Evolutionary conservation across 495 filamentous ascomycete genomes (phyloP), one percentile per base, ranked within the genome.

Genomic region (Penicillium silybi): DNA sequence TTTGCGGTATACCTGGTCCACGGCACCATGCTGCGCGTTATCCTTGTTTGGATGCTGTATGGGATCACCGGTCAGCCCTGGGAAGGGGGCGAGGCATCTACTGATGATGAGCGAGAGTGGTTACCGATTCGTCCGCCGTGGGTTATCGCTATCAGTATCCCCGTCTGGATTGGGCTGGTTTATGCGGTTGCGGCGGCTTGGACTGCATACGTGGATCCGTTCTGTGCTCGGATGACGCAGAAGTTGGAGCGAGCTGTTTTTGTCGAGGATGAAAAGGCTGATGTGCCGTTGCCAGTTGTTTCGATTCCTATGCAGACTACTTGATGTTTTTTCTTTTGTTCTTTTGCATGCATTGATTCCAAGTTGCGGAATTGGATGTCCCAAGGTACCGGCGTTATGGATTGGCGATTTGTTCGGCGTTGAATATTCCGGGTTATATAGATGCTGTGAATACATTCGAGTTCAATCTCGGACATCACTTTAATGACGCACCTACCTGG

Each of bases 1-100:
- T 88, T 87, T 56, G 84, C 85, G n/a, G 81, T 87, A 6, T 88
- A 87, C 55, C 77, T 88, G 9, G 69, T 85, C 4, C 85, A 88
- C 61, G 84, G 84, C n/a, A 79, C 80, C 6, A 74, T 87, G 41
- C 72, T 88, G 35, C 80, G 85, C 37, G 78, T 75, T 15, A 67
- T 87, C 1, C 71, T 86, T 4, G 79, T 76, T 47, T 86, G 84
- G 81, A 78, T 86, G 73, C 45, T 84, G 10, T 87, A 84, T 55
- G 82, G 84, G 4, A 74, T 81, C 38, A 74, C 68, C 6, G 71
- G 77, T 0, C 65, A 74, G 22, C 80, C 81, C 1, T 71, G 76
- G 50, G 65, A 70, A 6, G 74, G 80, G 13, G 71, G 73, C 13
- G 70, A 73, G 29, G 72, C 79, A 42, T 69, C 73, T 39, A 66